phyloP scores from a whole-genome alignment of 2,329 filamentous ascomycete species.

The Beauveria caledonica region DNA sequence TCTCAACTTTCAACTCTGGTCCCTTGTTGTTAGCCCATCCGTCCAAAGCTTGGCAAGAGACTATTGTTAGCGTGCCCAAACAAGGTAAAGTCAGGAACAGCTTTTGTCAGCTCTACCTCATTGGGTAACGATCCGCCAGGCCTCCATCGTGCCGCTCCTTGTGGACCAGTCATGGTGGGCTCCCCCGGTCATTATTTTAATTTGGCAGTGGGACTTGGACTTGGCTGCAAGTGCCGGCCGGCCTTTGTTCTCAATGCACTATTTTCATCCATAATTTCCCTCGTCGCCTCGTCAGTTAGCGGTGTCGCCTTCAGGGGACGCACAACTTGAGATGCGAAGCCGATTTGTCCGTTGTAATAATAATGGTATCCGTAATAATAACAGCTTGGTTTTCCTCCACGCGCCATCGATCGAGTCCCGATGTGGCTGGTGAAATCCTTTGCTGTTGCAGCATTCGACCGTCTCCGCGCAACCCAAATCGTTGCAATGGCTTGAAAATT shows the following conservation, averaged over 20 bases:
- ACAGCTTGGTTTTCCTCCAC: not conserved
- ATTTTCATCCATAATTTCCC: slow-evolving; percentile 2
- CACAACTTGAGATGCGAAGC: not conserved
- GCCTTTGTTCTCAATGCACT: not conserved
- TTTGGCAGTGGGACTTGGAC: not conserved
- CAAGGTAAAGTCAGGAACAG: slow-evolving; percentile 7
- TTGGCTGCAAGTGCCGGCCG: not conserved
- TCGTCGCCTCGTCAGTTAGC: not conserved
- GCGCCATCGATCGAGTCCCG: slow-evolving; percentile 3
- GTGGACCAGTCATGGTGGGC: too few species aligned
- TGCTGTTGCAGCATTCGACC: not conserved
- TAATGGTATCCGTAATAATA: too few species aligned
- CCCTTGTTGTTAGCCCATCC: not conserved
- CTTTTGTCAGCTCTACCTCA: slow-evolving; percentile 9
- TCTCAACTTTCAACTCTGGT: not conserved
- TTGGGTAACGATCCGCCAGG: slow-evolving; percentile 7
- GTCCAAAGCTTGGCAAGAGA: not conserved
- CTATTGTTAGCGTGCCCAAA: slow-evolving; percentile 1
- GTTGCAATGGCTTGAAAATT: too few species aligned
- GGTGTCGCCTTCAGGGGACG: not conserved
- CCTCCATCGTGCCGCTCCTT: slow-evolving; percentile 1
- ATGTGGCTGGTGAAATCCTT: not conserved
- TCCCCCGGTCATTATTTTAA: slow-evolving; percentile 2
- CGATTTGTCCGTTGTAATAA: too few species aligned
- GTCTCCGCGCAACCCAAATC: too few species aligned